Evolutionary conservation across 2,329 filamentous ascomycete species (phyloP), one percentile per base, ranked within the genome.

Genomic region (Coniochaeta hoffmannii): DNA sequence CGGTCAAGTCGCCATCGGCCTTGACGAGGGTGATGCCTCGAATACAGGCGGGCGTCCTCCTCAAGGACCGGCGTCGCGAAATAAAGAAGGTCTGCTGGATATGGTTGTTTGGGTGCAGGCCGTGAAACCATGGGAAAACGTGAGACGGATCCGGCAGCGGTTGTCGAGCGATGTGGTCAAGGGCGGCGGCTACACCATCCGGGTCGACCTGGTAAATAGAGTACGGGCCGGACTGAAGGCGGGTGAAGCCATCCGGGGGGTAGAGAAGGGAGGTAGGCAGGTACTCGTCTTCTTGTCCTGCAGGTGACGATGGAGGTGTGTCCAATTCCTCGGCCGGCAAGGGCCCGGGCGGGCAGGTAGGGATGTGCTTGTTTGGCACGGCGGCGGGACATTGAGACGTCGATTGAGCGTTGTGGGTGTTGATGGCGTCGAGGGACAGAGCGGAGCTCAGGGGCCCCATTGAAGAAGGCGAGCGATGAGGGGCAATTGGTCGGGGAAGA

Each of bases 51-150:
- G 91, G 90, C 2, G 85, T 84, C 62, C 81, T 86, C 50, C 88
- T 80, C 53, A 87, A 72, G n/a, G 82, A 77, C 58, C 85, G 87
- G 59, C 90, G 83, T 26, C 88, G 86, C 53, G 50, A 35, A 9
- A 86, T 84, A 69, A 99, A 97, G 75, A 97, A 97, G 7, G 88
- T 83, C 58, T 94, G 81, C 66, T 99, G 94, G 54, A 96, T 81
- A 58, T 90, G 85, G 66, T 99, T 99, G 58, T 88, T 83, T 0
- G 89, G 86, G 65, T 97, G 92, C 38, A 97, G 75, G 24, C 94
- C 94, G 72, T 99, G 94, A 24, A 97, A 78, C 94, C 94, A 99
- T 2, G 94, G 94, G 65, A 97, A 99, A 59, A 97, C 89, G 58
- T 85, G 79, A n/a, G 87, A 82, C 0, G 94, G 85, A 55, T 93